Evolutionary conservation across 148 eudicot genomes (phyloP).

Genomic region (Mesembryanthemum crystallinum): DNA sequence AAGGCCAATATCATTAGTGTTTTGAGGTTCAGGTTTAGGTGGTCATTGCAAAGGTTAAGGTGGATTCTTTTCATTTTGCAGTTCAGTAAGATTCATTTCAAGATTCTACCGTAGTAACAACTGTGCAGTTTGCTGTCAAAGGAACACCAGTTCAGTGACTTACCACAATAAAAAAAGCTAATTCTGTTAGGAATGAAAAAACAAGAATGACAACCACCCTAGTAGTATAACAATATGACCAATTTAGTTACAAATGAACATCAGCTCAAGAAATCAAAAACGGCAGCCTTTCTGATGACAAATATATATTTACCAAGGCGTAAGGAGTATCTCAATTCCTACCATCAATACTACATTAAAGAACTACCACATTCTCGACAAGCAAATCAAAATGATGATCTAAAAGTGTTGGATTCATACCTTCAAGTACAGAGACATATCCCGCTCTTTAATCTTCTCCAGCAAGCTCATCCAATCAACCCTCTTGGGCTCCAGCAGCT

Average conservation of each 20-base stretch:
- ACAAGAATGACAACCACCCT: background rate
- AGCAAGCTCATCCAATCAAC: slow-evolving; percentile 77
- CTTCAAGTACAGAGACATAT: slow-evolving; percentile 48
- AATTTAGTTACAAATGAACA: background rate
- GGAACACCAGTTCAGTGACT: too few relatives aligned
- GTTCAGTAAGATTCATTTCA: too few relatives aligned
- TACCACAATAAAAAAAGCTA: too few relatives aligned
- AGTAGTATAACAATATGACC: background rate
- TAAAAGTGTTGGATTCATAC: slow-evolving; percentile 29
- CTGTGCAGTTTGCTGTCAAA: too few relatives aligned
- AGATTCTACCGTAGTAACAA: too few relatives aligned
- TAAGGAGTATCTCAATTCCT: background rate
- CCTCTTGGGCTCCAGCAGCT: slow-evolving; percentile 67
- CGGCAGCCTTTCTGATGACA: background rate
- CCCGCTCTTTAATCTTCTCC: slow-evolving; percentile 50
- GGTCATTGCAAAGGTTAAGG: too few relatives aligned
- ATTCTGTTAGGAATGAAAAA: too few relatives aligned
- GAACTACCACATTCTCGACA: background rate
- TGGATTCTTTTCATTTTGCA: too few relatives aligned
- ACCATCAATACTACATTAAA: background rate
- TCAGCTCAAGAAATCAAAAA: background rate
- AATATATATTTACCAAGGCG: background rate
- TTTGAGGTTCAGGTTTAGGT: too few relatives aligned
- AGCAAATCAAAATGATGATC: background rate
- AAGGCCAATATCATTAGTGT: too few relatives aligned